These are phyloP conservation scores for Cryptococcus depauperatus DNA, from an alignment of 1,284 basidiomycete genomes.

Conservation along the genomic window DNA sequence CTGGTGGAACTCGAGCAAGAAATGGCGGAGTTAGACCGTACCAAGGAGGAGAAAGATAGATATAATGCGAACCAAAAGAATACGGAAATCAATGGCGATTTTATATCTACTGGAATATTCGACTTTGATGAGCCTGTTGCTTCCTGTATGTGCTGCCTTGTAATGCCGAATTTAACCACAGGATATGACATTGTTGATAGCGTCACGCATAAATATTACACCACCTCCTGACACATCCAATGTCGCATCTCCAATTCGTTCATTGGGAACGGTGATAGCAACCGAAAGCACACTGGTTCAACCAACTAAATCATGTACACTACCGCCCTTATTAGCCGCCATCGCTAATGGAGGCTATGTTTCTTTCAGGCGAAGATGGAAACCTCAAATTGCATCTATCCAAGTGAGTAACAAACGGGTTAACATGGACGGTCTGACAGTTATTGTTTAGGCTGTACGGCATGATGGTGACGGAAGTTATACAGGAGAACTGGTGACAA, in stretches of 20 bases:
- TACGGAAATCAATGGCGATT: neutral
- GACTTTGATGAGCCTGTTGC: slow-evolving; percentile 16
- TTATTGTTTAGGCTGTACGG: neutral
- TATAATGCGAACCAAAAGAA: neutral
- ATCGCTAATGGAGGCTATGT: slow-evolving; percentile 30
- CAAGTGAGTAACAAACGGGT: slow-evolving; percentile 6
- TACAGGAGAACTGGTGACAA: slow-evolving; percentile 25
- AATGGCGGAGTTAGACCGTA: neutral
- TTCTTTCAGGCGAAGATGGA: slow-evolving; percentile 24
- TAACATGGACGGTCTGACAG: neutral
- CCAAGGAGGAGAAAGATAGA: neutral
- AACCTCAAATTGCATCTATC: slow-evolving; percentile 12
- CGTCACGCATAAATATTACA: slow-evolving; percentile 18
- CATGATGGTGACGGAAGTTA: slow-evolving; percentile 6
- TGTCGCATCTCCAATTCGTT: neutral
- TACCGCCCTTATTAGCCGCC: slow-evolving; percentile 25
- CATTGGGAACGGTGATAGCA: neutral
- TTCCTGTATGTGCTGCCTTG: slow-evolving; percentile 16
- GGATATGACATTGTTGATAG: slow-evolving; percentile 8
- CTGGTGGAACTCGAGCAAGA: slow-evolving; percentile 21
- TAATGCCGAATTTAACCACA: neutral
- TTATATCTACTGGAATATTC: slow-evolving; percentile 15
- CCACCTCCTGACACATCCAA: slow-evolving; percentile 14
- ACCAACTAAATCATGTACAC: slow-evolving; percentile 7
- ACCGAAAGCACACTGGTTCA: neutral